phyloP scores from a whole-genome alignment of 768 basidiomycete species.

The Podaxis sp. region DNA sequence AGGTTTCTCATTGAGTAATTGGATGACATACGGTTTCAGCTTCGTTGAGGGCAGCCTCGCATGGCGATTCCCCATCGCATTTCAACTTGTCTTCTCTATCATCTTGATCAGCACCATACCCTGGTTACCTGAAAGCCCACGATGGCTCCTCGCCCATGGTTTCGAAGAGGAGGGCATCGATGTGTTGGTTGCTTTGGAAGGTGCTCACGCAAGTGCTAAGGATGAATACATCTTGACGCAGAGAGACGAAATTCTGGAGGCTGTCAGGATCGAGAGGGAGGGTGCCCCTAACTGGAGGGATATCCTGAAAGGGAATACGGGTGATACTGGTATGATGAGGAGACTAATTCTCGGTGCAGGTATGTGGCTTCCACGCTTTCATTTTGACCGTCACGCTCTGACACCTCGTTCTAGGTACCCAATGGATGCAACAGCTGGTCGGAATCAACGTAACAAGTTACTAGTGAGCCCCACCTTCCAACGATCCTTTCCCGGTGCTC shows the following conservation, averaged over 20 bases:
- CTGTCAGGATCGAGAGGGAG: conserved; percentile 41
- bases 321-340: conserved; percentile 44
- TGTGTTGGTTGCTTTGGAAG: conserved; percentile 43
- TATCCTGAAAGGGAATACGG: conserved; percentile 38
- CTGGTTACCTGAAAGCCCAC: conserved; percentile 47
- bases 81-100: conserved; percentile 46
- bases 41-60: conserved; percentile 40
- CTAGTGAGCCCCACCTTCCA: conserved; percentile 32
- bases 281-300: conserved; percentile 39
- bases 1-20: conserved; percentile 49
- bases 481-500: background rate
- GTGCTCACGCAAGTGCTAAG: conserved; percentile 29
- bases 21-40: conserved; percentile 54
- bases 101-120: conserved; percentile 43
- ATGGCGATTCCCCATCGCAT: conserved; percentile 51
- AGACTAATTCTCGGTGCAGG: conserved; percentile 42
- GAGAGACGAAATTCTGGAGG: conserved; percentile 40
- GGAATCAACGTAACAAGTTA: conserved; percentile 54
- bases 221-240: conserved; percentile 38
- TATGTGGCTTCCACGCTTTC: conserved; percentile 17
- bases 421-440: conserved; percentile 52
- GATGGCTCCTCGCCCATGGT: conserved; percentile 50
- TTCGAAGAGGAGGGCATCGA: conserved; percentile 37
- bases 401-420: conserved; percentile 32
- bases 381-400: background rate